phyloP scores from a whole-genome alignment of 108 stramenopile genomes.

The Pseudonitzschia multiseries region DNA sequence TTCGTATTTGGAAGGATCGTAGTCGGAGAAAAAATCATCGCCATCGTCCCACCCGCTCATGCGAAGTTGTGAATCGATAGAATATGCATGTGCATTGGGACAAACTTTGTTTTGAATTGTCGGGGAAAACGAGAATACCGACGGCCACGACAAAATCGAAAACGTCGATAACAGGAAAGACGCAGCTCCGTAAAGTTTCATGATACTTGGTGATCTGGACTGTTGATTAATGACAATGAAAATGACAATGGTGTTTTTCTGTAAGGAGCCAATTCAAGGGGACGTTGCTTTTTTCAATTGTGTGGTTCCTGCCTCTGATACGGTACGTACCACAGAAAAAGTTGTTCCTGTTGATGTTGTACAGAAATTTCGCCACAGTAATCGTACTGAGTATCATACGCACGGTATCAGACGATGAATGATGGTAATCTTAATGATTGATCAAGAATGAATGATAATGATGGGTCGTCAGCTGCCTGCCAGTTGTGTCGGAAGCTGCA shows the following conservation, averaged over 20 bases:
- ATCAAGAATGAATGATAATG: background rate
- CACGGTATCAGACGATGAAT: background rate
- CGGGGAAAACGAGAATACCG: conserved; percentile 1
- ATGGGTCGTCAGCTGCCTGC: background rate
- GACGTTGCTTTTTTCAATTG: background rate
- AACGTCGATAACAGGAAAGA: background rate
- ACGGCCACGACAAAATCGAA: background rate
- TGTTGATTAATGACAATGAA: background rate
- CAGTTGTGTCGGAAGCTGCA: background rate
- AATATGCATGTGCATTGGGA: background rate
- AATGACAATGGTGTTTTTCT: background rate
- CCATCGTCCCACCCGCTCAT: conserved; percentile 18
- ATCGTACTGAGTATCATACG: too few species aligned
- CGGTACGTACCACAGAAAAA: background rate
- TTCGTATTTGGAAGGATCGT: conserved; percentile 39
- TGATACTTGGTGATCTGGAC: background rate
- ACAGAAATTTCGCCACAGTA: too few species aligned
- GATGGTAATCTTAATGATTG: background rate
- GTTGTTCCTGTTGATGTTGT: background rate
- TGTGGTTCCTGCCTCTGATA: background rate
- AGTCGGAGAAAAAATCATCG: conserved; percentile 50
- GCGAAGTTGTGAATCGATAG: background rate
- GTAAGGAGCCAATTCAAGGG: background rate
- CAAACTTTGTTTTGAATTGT: background rate
- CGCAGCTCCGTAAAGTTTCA: background rate